phyloP scores from a whole-genome alignment of 805 yeast species.

The Brettanomyces naardenensis region DNA sequence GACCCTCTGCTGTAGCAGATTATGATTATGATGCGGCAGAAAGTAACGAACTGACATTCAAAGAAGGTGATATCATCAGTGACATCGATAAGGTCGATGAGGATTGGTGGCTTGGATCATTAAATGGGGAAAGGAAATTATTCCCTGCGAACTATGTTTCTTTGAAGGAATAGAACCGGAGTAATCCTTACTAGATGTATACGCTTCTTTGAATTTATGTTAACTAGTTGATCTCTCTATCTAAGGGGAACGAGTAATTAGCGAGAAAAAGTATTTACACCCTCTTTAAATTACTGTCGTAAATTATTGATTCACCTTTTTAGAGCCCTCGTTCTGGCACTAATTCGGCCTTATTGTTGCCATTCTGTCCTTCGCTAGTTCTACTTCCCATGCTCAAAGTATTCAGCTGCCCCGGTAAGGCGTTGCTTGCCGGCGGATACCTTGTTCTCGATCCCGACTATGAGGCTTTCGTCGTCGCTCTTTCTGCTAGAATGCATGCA shows the following conservation, averaged over 20 bases:
- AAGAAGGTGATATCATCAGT: constrained; percentile 72
- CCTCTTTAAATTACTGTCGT: no score
- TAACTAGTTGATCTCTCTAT: no score
- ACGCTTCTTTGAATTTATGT: no score
- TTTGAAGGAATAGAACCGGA: constrained; percentile 7
- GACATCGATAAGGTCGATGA: constrained; percentile 87
- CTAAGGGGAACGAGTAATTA: no score
- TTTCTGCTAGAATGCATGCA: constrained; percentile 87
- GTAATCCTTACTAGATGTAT: no score
- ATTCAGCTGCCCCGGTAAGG: constrained; percentile 94
- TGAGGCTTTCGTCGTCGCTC: constrained; percentile 74
- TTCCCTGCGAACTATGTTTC: constrained; percentile 89
- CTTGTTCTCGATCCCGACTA: constrained; percentile 76
- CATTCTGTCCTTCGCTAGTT: background rate
- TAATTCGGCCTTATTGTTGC: no score
- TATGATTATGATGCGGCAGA: constrained; percentile 86
- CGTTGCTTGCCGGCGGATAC: constrained; percentile 90
- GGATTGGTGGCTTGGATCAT: constrained; percentile 95
- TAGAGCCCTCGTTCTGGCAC: no score
- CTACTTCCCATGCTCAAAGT: constrained; percentile 24
- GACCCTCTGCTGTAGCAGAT: constrained; percentile 52
- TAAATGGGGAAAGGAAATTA: constrained; percentile 70
- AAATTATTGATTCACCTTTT: no score
- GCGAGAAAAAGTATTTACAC: no score
- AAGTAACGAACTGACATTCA: constrained; percentile 82